Conservation (phyloP, 1,284 basidiomycete species). For the Ustilago vetiveriae region DNA sequence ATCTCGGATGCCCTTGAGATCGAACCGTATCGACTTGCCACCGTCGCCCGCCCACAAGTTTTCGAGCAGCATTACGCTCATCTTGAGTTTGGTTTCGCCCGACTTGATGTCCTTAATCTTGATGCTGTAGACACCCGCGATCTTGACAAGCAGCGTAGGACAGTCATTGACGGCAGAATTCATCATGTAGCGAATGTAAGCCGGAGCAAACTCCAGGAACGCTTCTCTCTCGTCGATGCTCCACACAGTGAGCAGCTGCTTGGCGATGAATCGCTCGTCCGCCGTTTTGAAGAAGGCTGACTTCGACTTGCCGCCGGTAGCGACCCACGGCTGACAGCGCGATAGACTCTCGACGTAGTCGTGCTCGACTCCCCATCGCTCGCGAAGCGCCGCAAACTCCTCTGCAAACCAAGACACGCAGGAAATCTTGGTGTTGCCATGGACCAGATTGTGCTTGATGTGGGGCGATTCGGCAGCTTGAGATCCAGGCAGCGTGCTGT, state of each 20-base stretch:
- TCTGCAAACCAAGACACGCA: slow-evolving; percentile 64
- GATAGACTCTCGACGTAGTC: slow-evolving; percentile 56
- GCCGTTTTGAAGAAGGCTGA: slow-evolving; percentile 57
- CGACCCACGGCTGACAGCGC: slow-evolving; percentile 51
- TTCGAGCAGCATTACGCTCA: slow-evolving; percentile 61
- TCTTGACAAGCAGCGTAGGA: slow-evolving; percentile 62
- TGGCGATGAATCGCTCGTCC: slow-evolving; percentile 56
- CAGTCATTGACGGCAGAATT: slow-evolving; percentile 50
- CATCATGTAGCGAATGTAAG: slow-evolving; percentile 61
- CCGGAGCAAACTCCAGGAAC: slow-evolving; percentile 60
- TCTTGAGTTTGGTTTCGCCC: slow-evolving; percentile 56
- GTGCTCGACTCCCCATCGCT: slow-evolving; percentile 53
- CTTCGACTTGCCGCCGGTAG: slow-evolving; percentile 56
- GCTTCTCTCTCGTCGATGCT: slow-evolving; percentile 62
- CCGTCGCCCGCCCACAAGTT: slow-evolving; percentile 57
- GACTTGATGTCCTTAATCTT: slow-evolving; percentile 61
- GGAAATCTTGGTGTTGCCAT: slow-evolving; percentile 56
- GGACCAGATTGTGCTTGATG: slow-evolving; percentile 59
- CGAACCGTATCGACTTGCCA: slow-evolving; percentile 48
- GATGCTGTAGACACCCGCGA: slow-evolving; percentile 59
- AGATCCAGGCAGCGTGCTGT: slow-evolving; percentile 37
- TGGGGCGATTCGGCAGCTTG: slow-evolving; percentile 50
- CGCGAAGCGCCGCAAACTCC: slow-evolving; percentile 56
- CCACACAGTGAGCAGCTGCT: slow-evolving; percentile 61
- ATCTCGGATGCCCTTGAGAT: slow-evolving; percentile 61